Base-by-base conservation (phyloP, 352 stramenopile genomes). In the Globisporangium canariense region DNA sequence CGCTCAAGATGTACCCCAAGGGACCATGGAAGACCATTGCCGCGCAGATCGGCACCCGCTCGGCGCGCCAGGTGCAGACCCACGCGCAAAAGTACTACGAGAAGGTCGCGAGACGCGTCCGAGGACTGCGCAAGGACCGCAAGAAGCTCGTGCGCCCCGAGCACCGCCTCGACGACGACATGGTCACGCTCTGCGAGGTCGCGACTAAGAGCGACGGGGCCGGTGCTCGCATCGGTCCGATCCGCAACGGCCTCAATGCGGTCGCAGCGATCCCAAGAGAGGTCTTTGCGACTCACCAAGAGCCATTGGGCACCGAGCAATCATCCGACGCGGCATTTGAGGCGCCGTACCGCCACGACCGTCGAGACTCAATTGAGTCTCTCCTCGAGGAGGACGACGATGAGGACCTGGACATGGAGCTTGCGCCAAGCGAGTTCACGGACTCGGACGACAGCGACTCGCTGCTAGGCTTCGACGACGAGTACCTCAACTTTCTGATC, bases 101-200 rank as follows among this genome's bases (percentile, higher is more conserved):
- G 25, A 28, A 28, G 25, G 25, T 28, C 25, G 25, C 25, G 25
- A 28, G 25, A 28, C 25, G 25, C 25, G 25, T 28, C 25, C 25
- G 25, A 28, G 25, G 25, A 28, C 25, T 28, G 25, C 25, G 25
- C 25, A 28, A 28, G 25, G 25, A 28, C 25, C 25, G 25, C 86
- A 88, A 81, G 69, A 84, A 70, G 30, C 79, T 75, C 66, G 77
- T 70, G 10, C 58, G 81, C n/a, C 67, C 77, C 14, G 78, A 88
- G 56, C 81, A 88, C 63, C 75, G 77, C 25, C 83, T 90, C 61
- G 78, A 87, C 40, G 68, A 81, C 20, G 67, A 72, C 36, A 77
- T 74, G 58, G 46, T 72, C 20, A 56, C 50, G 28, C 50, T 56
- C 50, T 56, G 50, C 28, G 40, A 56, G 50, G 50, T 56, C 6